Base-by-base conservation (phyloP, 2,329 filamentous ascomycete species). In the Fusarium veterinarium region DNA sequence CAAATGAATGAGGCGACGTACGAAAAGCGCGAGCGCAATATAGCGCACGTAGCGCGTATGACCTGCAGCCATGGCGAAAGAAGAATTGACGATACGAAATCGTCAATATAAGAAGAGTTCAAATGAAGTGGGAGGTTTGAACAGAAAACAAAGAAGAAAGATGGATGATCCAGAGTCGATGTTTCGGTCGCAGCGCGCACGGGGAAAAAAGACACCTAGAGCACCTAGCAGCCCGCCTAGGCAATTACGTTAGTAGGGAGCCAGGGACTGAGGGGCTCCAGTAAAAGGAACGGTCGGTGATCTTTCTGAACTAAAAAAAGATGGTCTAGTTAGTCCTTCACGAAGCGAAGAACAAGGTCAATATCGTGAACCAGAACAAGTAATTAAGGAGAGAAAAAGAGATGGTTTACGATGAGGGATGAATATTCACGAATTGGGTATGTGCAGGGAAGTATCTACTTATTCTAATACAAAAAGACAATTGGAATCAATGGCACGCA, bases 1-100 rank as follows among this genome's bases (percentile, higher is more conserved):
- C 9, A 13, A 28, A 40, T 52, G 40, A 41, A 42, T 16, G 33
- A 35, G 59, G 28, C 30, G 48, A 87, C 92, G 80, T 89, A 97
- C 95, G 80, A 97, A 92, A 79, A 95, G 88, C 67, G 94, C 93
- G 79, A 97, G 91, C 80, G 96, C 87, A 81, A 97, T 87, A 83
- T 91, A 92, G 87, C 90, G 89, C 87, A 91, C 84, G 79, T 94
- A 94, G 83, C 93, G 91, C 83, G 91, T 90, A 75, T 89, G 91
- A 80, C 91, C 91, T 67, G 91, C 89, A 83, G 91, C 91, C 86
- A 88, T 89, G 79, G 75, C 84, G 79, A 75, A 73, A 68, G 66
- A 30, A n/a, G 61, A n/a, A 69, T 64, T 64, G 61, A 68, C 73
- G 69, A 73, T 60, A 41, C 45, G 30, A 40, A 65, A 49, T 60